Evolutionary conservation across 2,329 filamentous ascomycete genomes (phyloP).

Genomic region (Neodidymelliopsis sp.): DNA sequence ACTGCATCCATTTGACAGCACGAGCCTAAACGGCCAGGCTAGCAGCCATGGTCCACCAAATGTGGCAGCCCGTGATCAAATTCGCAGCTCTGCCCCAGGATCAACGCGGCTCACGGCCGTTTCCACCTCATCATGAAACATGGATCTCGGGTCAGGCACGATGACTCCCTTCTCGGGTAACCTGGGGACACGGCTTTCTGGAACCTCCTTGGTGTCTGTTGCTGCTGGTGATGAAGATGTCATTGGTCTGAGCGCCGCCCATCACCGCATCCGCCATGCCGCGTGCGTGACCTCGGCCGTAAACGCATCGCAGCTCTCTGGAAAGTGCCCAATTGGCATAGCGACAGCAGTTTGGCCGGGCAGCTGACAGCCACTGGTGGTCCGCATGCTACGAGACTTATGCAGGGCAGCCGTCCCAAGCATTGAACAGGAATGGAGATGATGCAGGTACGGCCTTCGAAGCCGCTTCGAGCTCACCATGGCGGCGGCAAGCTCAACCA

Average conservation of each 20-base stretch:
- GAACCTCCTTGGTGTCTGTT: background rate
- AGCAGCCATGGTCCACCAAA: background rate
- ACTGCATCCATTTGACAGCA: constrained; percentile 11
- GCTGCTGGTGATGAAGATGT: constrained; percentile 8
- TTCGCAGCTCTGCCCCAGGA: constrained; percentile 9
- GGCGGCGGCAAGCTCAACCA: background rate
- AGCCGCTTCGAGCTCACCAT: background rate
- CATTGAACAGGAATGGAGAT: constrained; percentile 12
- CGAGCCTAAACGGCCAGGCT: constrained; percentile 7
- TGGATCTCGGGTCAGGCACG: constrained; percentile 4
- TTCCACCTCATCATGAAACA: constrained; percentile 11
- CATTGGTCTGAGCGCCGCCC: constrained; percentile 5
- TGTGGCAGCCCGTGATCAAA: constrained; percentile 15
- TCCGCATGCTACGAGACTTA: constrained; percentile 14
- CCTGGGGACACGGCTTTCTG: constrained; percentile 9
- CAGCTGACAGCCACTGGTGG: constrained; percentile 23
- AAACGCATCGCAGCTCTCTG: background rate
- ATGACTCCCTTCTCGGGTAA: constrained; percentile 4
- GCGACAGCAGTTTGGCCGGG: constrained; percentile 12
- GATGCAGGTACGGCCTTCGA: constrained; percentile 19
- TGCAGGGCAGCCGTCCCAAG: constrained; percentile 25
- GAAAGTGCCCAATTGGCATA: constrained; percentile 21
- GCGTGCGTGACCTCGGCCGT: background rate
- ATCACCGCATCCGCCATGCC: background rate
- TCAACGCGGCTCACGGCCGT: constrained; percentile 12